Conservation (phyloP, 495 filamentous ascomycete species). For the Penicillium nucicola region DNA sequence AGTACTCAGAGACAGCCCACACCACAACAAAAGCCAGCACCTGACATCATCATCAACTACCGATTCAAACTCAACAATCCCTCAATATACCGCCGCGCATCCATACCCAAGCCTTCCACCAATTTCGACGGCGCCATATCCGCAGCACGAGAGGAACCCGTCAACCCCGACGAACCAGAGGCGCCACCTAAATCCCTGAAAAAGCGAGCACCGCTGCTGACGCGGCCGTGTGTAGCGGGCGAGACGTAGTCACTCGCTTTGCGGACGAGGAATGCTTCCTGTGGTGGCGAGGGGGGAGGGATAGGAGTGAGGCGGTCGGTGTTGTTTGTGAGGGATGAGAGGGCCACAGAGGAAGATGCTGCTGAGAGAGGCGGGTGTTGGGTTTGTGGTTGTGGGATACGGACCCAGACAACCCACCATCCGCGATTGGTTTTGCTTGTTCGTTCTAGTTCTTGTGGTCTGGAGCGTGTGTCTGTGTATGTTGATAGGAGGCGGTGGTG, state of each 20-base stretch:
- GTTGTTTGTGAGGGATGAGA: conserved; percentile 17
- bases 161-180: conserved; percentile 21
- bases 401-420: conserved; percentile 97
- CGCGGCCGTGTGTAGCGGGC: conserved; percentile 26
- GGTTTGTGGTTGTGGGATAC: conserved; percentile 46
- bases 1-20: no score
- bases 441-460: conserved; percentile 67
- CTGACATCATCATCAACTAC: conserved; percentile 27
- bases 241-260: conserved; percentile 65
- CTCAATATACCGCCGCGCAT: conserved; percentile 85
- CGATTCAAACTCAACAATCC: conserved; percentile 72
- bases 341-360: conserved; percentile 14
- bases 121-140: conserved; percentile 61
- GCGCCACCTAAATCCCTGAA: conserved; percentile 46
- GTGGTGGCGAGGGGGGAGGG: conserved; percentile 13
- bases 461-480: conserved; percentile 57
- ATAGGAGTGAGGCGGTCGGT: conserved; percentile 13
- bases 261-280: conserved; percentile 77
- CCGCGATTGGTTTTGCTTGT: conserved; percentile 87
- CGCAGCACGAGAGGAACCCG: conserved; percentile 15
- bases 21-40: no score
- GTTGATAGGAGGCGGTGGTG: conserved; percentile 82
- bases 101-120: conserved; percentile 84
- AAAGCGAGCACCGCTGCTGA: conserved; percentile 45
- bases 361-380: conserved; percentile 16